Evolutionary conservation across 1,139 yeast genomes (phyloP).

Genomic region (Magnusiomyces ingens): DNA sequence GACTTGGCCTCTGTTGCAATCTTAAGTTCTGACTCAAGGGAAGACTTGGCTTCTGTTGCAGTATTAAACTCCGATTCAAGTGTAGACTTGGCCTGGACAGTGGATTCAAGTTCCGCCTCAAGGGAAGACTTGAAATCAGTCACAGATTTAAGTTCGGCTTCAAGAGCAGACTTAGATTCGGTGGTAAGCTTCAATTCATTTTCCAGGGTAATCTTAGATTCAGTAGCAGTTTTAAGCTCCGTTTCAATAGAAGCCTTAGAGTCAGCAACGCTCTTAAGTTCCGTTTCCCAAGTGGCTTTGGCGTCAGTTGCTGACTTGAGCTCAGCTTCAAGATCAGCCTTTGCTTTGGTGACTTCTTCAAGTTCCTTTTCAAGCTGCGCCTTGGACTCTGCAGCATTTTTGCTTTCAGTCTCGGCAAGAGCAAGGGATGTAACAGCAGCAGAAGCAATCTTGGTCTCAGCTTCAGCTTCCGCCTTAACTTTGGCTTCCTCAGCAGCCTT

Average conservation of each 20-base stretch:
- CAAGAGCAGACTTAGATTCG: too few species aligned
- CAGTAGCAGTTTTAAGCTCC: not conserved
- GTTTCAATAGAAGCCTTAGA: not conserved
- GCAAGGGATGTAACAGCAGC: not conserved
- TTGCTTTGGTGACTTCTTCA: not conserved
- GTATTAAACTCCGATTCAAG: slow-evolving; percentile 5
- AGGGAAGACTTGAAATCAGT: too few species aligned
- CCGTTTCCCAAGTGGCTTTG: not conserved
- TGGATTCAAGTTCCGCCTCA: too few species aligned
- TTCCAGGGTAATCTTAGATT: too few species aligned
- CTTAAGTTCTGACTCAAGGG: slow-evolving; percentile 14
- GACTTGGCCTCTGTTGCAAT: slow-evolving; percentile 5
- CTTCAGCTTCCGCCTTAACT: too few species aligned
- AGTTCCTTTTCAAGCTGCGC: slow-evolving; percentile 7
- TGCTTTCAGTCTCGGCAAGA: not conserved
- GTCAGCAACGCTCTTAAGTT: not conserved
- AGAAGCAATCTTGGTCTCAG: not conserved
- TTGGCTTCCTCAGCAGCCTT: too few species aligned
- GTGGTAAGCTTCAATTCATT: too few species aligned
- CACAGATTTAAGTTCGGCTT: too few species aligned
- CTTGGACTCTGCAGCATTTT: not conserved
- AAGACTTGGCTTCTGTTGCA: slow-evolving; percentile 5
- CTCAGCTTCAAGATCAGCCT: not conserved
- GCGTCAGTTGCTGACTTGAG: not conserved
- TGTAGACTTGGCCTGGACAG: not conserved